Base-by-base conservation (phyloP, 202 grass and related monocot species). In the Carex arenaria region DNA sequence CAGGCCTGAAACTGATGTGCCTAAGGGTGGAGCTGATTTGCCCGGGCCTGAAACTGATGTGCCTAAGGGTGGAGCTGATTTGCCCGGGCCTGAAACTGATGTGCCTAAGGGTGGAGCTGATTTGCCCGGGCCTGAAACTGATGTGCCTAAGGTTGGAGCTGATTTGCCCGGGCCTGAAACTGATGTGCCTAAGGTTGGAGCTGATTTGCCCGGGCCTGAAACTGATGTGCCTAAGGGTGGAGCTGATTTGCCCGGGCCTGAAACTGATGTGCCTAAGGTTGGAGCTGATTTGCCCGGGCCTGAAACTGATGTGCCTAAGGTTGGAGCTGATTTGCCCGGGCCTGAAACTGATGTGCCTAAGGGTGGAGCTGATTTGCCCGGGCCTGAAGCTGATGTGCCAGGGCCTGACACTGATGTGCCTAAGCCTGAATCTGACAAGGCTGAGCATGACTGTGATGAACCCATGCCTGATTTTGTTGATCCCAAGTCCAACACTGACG, bases 401-500 rank as follows among this genome's bases (percentile, higher is more conserved):
- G 42, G 42, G 42, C 42, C 43, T 45, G 43, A 45, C 1, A 2
- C 43, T 45, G 43, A 45, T 45, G 7, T 4, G 47, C 71, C 71
- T 11, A 7, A 74, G 22, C 13, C 72, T 3, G 45, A 49, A 49
- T 10, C 10, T 15, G 49, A 53, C 12, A 53, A 31, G 15, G 4
- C 22, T 3, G 7, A 7, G 31, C 31, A 12, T 67, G 31, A 67
- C 1, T 10, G 9, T 49, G 45, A 49, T 11, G 45, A 11, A 11
- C 45, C 45, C 45, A 49, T 11, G 45, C 45, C 10, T 49, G 45
- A 45, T 0, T 45, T 8, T 45, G 42, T 45, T 45, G 42, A 45
- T 45, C 42, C 42, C 10, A 91, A 86, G 78, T 40, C 60, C 2
- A 86, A 84, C n/a, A 64, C 82, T 65, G 86, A 89, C 51, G 13